phyloP scores from a whole-genome alignment of 106 monocot species.

The Vanilla planifolia region DNA sequence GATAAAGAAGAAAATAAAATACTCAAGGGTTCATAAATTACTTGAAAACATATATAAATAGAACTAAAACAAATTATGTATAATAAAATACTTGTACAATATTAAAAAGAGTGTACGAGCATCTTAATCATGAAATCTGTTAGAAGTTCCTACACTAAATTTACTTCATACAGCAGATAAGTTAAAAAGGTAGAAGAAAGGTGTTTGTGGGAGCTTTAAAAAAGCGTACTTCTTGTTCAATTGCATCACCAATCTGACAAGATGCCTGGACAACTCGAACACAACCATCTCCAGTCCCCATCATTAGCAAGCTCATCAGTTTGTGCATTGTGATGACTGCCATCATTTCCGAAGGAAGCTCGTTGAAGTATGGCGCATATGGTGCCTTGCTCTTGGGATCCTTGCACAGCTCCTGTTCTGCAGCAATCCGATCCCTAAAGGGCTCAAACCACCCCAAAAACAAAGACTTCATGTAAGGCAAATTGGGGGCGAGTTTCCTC shows the following conservation, averaged over 20 bases:
- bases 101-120: too few species aligned
- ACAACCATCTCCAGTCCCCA: slow-evolving; percentile 43
- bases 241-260: slow-evolving; percentile 58
- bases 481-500: slow-evolving; percentile 81
- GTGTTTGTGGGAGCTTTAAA: too few species aligned
- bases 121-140: too few species aligned
- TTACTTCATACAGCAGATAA: too few species aligned
- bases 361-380: slow-evolving; percentile 31
- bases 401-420: slow-evolving; percentile 47
- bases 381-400: slow-evolving; percentile 24
- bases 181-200: too few species aligned
- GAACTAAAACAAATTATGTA: too few species aligned
- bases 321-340: slow-evolving; percentile 98
- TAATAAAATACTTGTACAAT: too few species aligned
- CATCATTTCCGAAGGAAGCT: slow-evolving; percentile 90
- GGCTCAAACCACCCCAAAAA: slow-evolving; percentile 98
- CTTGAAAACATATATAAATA: too few species aligned
- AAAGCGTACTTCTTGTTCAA: slow-evolving; percentile 94
- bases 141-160: too few species aligned
- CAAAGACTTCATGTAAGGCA: slow-evolving; percentile 86
- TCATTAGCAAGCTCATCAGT: slow-evolving; percentile 88
- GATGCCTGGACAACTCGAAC: slow-evolving; percentile 63
- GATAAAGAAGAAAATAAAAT: too few species aligned
- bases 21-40: too few species aligned
- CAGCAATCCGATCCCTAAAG: slow-evolving; percentile 45